Percentiles rank a stretch among this genome's conserved stretches.
These are phyloP conservation scores for Lasiosphaeriaceae sp. DNA, from an alignment of 495 filamentous ascomycete species.

Conservation along the genomic window DNA sequence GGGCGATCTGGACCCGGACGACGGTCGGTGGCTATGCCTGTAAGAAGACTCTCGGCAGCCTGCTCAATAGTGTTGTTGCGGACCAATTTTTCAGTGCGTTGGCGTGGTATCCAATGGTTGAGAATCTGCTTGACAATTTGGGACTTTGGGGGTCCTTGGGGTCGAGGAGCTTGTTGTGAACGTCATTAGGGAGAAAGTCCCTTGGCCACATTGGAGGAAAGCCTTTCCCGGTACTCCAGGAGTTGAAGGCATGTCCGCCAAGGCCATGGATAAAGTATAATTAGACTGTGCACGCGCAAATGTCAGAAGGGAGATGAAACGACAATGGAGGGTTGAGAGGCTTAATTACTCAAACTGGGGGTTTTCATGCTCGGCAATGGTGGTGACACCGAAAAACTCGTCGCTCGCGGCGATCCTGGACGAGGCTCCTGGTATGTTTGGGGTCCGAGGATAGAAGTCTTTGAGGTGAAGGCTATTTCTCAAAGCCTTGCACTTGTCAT, in stretches of 20 bases:
- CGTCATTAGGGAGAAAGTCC: slow-evolving; percentile 12
- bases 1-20: slow-evolving; percentile 11
- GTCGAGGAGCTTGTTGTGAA: slow-evolving; percentile 4
- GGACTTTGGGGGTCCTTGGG: slow-evolving; percentile 1
- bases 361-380: slow-evolving; percentile 16
- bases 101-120: slow-evolving; percentile 13
- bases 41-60: slow-evolving; percentile 11
- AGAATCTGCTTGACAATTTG: slow-evolving; percentile 7
- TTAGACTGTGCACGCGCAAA: slow-evolving; percentile 1
- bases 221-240: slow-evolving; percentile 13
- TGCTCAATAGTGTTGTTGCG: slow-evolving; percentile 14
- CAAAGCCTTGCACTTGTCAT: slow-evolving; percentile 2
- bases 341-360: slow-evolving; percentile 15
- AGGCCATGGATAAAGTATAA: slow-evolving; percentile 19
- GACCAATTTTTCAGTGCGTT: not conserved
- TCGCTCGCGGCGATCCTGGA: slow-evolving; percentile 9
- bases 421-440: not conserved
- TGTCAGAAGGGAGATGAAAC: not conserved
- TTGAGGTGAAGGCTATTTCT: slow-evolving; percentile 7
- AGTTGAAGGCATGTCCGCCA: slow-evolving; percentile 15
- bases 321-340: not conserved
- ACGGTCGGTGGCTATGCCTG: slow-evolving; percentile 3
- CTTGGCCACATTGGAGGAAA: slow-evolving; percentile 14
- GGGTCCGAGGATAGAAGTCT: slow-evolving; percentile 1
- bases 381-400: slow-evolving; percentile 18